Evolutionary conservation across 495 filamentous ascomycete species (phyloP), one percentile per base, ranked within the genome.

Genomic region (Penicillium antarcticum): DNA sequence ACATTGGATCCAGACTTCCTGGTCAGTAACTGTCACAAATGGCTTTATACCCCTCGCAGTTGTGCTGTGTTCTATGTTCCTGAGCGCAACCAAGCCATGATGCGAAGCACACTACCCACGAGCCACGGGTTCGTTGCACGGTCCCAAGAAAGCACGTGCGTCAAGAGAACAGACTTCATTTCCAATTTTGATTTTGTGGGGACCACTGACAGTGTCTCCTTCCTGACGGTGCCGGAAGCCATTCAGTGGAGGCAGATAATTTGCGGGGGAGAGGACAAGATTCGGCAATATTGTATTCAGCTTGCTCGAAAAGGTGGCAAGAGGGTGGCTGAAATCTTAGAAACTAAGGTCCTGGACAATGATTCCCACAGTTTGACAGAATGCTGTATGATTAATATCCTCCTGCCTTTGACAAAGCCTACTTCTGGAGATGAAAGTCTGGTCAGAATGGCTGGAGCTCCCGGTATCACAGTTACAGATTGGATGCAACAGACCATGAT

Each of bases 31-130:
- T 79, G 79, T 45, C 88, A 95, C 66, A 96, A 95, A 70, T 96
- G 91, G 90, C 74, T 94, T 10, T 85, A 80, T 53, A 80, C 81
- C 2, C 88, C 89, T 18, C 78, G 90, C 17, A 80, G 79, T 4
- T 89, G 84, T 65, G 88, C 89, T 4, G 73, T 88, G 0, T 77
- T 95, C 36, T 85, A 92, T 61, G 87, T 92, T 1, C 84, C 88
- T 0, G 35, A 67, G n/a, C 77, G 82, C 7, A 86, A 92, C 57
- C 90, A 94, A 55, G 61, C 58, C 4, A 63, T 91, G 24, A 82
- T 94, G n/a, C 78, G 86, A 7, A 79, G 80, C 24, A 83, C 84
- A 5, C 40, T 94, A 29, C 88, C 91, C 9, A 95, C 72, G 33
- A 75, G 72, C 18, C 73, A 76, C 33, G 74, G 74, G 37, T 76